A percentile compares a stretch with the other conserved stretches of the same genome.
phyloP scores from a whole-genome alignment of 306 rosid genomes.

The Lablab purpureus region DNA sequence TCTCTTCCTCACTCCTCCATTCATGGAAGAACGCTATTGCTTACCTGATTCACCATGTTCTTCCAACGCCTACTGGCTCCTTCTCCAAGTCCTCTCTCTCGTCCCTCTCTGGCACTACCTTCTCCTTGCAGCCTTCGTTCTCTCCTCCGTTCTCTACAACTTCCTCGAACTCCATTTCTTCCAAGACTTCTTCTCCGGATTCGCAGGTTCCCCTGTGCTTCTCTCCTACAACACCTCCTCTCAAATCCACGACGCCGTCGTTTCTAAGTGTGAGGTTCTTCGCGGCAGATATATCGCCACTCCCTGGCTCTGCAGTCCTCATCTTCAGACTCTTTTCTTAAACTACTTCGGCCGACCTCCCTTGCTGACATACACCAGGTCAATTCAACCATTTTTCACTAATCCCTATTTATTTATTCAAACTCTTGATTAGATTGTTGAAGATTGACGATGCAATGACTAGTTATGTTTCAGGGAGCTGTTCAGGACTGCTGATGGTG shows the following conservation, averaged over 20 bases:
- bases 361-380: constrained; percentile 70
- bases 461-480: constrained; percentile 57
- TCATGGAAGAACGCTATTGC: constrained; percentile 38
- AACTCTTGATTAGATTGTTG: not conserved
- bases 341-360: constrained; percentile 75
- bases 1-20: not conserved
- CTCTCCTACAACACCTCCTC: constrained; percentile 64
- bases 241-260: constrained; percentile 64
- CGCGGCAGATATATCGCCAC: constrained; percentile 67
- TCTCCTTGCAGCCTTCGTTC: constrained; percentile 32
- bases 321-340: constrained; percentile 80
- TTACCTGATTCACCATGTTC: not conserved
- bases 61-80: constrained; percentile 51
- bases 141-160: constrained; percentile 58
- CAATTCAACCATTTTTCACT: not conserved
- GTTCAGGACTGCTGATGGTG: constrained; percentile 64
- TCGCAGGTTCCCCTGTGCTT: constrained; percentile 61
- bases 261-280: constrained; percentile 79
- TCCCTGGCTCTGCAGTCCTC: constrained; percentile 90
- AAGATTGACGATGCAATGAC: not conserved
- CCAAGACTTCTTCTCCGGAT: constrained; percentile 64
- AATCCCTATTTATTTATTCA: not conserved
- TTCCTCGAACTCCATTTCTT: constrained; percentile 78
- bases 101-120: constrained; percentile 71
- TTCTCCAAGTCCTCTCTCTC: constrained; percentile 53